phyloP scores from a whole-genome alignment of 140 eudicot genomes.

The Oenanthe javanica region DNA sequence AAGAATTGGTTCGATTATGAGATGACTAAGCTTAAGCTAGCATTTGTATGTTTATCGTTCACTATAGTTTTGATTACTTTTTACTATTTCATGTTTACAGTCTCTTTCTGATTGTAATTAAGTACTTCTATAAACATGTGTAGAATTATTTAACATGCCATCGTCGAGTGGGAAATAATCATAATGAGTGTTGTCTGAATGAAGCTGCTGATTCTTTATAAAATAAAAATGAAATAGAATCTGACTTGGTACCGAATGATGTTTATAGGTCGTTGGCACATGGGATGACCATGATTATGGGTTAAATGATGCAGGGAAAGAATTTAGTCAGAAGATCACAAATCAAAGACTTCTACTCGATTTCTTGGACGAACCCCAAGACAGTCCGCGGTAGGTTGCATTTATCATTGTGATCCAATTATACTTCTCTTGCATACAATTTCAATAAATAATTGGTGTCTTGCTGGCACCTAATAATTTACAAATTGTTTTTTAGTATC shows the following conservation, averaged over 20 bases:
- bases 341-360: conserved; percentile 63
- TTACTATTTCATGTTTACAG: not conserved
- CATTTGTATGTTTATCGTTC: not conserved
- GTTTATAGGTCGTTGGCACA: conserved; percentile 55
- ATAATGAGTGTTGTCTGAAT: not conserved
- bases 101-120: not conserved
- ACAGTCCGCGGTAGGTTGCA: conserved; percentile 46
- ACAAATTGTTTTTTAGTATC: not conserved
- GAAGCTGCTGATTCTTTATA: not conserved
- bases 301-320: conserved; percentile 68
- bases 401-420: not conserved
- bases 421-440: not conserved
- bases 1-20: not conserved
- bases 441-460: not conserved
- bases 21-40: not conserved
- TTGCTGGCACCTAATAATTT: not conserved
- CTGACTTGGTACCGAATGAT: not conserved
- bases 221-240: not conserved
- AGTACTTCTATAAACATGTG: not conserved
- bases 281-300: conserved; percentile 87
- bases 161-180: not conserved
- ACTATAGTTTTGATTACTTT: not conserved
- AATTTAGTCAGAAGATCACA: conserved; percentile 33
- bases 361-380: conserved; percentile 62
- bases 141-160: not conserved